phyloP scores from a whole-genome alignment of 331 rosid genomes.

The Stylosanthes scabra region DNA sequence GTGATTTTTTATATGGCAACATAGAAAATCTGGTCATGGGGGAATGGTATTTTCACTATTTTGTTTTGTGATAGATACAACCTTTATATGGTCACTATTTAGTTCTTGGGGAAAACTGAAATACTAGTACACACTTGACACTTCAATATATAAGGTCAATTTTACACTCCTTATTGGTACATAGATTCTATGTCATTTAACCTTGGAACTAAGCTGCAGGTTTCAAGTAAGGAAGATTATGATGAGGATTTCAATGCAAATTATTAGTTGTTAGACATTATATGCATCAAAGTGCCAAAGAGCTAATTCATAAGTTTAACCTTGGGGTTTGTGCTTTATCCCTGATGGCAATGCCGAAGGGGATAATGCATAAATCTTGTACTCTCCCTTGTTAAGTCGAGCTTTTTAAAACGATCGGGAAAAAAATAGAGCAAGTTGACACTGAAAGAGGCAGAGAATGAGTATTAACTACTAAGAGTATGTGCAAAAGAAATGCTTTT shows the following conservation, averaged over 20 bases:
- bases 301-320: neutral
- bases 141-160: no score
- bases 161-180: no score
- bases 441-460: neutral
- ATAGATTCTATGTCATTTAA: neutral
- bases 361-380: no score
- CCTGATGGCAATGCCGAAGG: no score
- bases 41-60: neutral
- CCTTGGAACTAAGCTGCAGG: neutral
- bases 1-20: neutral
- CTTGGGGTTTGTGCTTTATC: no score
- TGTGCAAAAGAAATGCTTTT: neutral
- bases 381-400: no score
- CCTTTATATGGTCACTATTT: neutral
- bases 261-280: neutral
- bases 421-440: conserved; percentile 12
- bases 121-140: no score
- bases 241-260: no score
- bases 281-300: no score
- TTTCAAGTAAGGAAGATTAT: no score
- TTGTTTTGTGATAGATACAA: neutral
- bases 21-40: neutral
- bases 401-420: no score
- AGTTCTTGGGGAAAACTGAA: no score
- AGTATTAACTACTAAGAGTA: neutral